A percentile compares a stretch with the other conserved stretches of the same genome.
Conservation (phyloP, 352 stramenopile species). For the Phytophthora uliginosa region DNA sequence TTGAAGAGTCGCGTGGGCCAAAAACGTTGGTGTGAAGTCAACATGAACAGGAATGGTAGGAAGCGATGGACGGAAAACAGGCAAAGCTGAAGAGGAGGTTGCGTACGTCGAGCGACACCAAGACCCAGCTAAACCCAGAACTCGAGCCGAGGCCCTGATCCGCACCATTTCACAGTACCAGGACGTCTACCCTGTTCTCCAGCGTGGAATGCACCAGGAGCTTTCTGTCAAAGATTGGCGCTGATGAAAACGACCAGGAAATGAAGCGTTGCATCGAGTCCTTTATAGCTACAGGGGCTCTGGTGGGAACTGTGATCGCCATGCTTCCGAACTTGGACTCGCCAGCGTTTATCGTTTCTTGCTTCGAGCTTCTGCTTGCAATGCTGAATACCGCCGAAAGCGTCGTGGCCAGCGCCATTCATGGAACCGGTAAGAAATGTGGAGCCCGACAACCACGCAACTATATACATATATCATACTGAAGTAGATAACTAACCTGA, state of each 20-base stretch:
- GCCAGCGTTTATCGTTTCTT: constrained; percentile 25
- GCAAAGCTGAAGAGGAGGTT: neutral
- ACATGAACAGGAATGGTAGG: constrained; percentile 18
- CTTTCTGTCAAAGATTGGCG: neutral
- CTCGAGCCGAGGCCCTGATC: constrained; percentile 37
- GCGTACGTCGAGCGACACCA: neutral
- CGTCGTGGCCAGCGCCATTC: constrained; percentile 7
- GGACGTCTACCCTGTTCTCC: constrained; percentile 40
- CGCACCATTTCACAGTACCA: constrained; percentile 43
- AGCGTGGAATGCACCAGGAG: constrained; percentile 29
- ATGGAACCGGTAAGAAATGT: constrained; percentile 20
- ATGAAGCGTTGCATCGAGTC: constrained; percentile 6
- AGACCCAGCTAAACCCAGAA: constrained; percentile 22
- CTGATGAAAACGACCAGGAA: constrained; percentile 1
- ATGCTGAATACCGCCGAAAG: constrained; percentile 12
- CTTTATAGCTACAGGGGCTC: constrained; percentile 19
- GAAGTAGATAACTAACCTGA: constrained; percentile 7
- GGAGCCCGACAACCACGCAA: too few relatives aligned
- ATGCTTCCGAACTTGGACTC: constrained; percentile 30
- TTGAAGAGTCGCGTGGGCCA: constrained; percentile 21
- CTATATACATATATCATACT: neutral
- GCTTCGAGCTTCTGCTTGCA: constrained; percentile 22
- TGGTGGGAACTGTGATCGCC: constrained; percentile 16
- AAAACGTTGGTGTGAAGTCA: constrained; percentile 2
- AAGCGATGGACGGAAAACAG: neutral